Evolutionary conservation across 1,139 yeast species (phyloP).

Genomic region (Yamadazyma jaroonii): DNA sequence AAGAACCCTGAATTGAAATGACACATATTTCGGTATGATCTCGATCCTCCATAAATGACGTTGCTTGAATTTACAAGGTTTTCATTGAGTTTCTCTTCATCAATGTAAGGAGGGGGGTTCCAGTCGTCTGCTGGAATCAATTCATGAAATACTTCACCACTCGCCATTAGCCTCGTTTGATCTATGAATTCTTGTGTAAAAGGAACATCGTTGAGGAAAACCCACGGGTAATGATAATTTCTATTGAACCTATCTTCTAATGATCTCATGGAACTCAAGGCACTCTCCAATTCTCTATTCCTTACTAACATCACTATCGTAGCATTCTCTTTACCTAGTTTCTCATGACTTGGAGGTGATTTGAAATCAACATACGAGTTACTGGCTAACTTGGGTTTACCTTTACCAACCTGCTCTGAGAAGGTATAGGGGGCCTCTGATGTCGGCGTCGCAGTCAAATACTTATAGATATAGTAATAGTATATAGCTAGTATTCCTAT

Average conservation of each 20-base stretch:
- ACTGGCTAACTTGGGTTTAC: conserved; percentile 35
- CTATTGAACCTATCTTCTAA: conserved; percentile 47
- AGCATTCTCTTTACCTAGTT: conserved; percentile 49
- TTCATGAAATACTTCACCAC: conserved; percentile 61
- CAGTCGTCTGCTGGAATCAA: conserved; percentile 42
- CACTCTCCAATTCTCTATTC: conserved; percentile 41
- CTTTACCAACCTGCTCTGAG: neutral
- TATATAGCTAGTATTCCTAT: conserved; percentile 13
- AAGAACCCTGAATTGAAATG: conserved; percentile 48
- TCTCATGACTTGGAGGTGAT: conserved; percentile 29
- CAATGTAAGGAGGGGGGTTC: conserved; percentile 41
- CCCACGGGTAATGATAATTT: conserved; percentile 47
- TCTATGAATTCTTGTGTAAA: conserved; percentile 40
- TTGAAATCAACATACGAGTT: conserved; percentile 39
- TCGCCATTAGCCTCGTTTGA: conserved; percentile 77
- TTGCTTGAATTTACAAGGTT: conserved; percentile 22
- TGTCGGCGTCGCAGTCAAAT: neutral
- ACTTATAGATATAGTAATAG: conserved; percentile 13
- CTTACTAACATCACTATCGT: conserved; percentile 48
- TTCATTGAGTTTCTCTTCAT: conserved; percentile 24
- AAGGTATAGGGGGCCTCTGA: neutral
- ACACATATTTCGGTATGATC: conserved; percentile 48
- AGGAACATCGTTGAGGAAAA: conserved; percentile 44
- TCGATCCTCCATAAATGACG: conserved; percentile 40
- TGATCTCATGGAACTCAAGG: conserved; percentile 41